Evolutionary conservation across 192 early-diverging fungal genomes (phyloP).

Genomic region (Chytriomyces hyalinus): DNA sequence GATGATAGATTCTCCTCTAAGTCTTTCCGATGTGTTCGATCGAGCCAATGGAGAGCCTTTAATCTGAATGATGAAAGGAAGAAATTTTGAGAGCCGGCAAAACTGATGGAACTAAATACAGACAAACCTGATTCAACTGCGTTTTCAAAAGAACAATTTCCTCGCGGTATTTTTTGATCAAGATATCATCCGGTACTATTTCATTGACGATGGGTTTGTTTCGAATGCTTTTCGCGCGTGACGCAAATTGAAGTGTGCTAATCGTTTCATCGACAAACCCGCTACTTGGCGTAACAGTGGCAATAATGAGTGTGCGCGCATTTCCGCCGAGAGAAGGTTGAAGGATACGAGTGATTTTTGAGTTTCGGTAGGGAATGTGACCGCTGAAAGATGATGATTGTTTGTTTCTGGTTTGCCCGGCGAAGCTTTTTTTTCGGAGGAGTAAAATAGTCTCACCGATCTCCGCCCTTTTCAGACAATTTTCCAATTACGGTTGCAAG

Average conservation of each 20-base stretch:
- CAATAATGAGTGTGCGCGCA: conserved; percentile 88
- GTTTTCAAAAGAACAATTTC: conserved; percentile 76
- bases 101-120: conserved; percentile 35
- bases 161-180: conserved; percentile 76
- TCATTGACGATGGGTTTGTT: conserved; percentile 84
- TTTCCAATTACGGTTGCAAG: conserved; percentile 80
- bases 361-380: conserved; percentile 96
- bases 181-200: conserved; percentile 75
- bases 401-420: background rate
- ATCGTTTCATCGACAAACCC: conserved; percentile 72
- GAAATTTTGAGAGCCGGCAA: background rate
- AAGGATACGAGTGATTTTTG: conserved; percentile 93
- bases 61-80: background rate
- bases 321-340: conserved; percentile 91
- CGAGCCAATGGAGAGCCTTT: background rate
- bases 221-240: conserved; percentile 85
- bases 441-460: background rate
- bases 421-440: background rate
- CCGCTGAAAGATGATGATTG: conserved; percentile 29
- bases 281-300: conserved; percentile 65
- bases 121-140: conserved; percentile 63
- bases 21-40: background rate
- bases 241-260: conserved; percentile 94
- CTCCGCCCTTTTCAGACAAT: conserved; percentile 64
- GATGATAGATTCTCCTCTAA: background rate